phyloP scores from a whole-genome alignment of 129 eudicot genomes.

The Artemisia tridentata region DNA sequence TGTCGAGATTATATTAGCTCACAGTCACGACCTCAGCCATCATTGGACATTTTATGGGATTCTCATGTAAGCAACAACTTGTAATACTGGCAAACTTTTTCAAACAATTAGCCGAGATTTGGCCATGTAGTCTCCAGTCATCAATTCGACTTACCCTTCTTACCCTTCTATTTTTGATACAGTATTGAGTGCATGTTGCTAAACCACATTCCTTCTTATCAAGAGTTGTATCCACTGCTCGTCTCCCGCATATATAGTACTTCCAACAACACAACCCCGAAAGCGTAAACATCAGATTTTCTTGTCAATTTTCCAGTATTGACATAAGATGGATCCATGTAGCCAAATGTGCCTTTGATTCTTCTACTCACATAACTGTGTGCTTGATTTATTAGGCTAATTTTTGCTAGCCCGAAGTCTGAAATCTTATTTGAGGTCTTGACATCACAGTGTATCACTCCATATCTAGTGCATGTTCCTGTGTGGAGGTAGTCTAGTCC shows the following conservation, averaged over 20 bases:
- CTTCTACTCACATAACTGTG: background rate
- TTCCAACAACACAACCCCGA: constrained; percentile 9
- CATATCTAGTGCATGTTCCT: background rate
- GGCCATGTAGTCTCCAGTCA: background rate
- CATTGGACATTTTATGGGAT: background rate
- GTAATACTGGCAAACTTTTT: background rate
- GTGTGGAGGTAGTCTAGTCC: constrained; percentile 2
- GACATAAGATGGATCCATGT: background rate
- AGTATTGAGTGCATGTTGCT: background rate
- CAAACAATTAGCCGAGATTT: background rate
- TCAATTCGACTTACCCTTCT: constrained; percentile 3
- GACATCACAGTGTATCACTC: background rate
- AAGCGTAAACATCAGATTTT: constrained; percentile 1
- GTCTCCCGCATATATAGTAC: background rate
- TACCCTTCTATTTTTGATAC: background rate
- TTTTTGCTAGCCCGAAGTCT: constrained; percentile 8
- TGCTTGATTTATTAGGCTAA: background rate
- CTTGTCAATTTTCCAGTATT: constrained; percentile 2
- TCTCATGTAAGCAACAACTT: background rate
- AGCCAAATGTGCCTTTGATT: constrained; percentile 2
- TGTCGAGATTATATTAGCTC: too few species aligned
- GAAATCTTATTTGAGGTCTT: background rate
- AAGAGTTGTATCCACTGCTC: background rate
- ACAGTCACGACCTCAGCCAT: background rate
- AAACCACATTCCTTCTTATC: background rate